Base-by-base conservation (phyloP, 257 asterid species). In the Solanum piurae region DNA sequence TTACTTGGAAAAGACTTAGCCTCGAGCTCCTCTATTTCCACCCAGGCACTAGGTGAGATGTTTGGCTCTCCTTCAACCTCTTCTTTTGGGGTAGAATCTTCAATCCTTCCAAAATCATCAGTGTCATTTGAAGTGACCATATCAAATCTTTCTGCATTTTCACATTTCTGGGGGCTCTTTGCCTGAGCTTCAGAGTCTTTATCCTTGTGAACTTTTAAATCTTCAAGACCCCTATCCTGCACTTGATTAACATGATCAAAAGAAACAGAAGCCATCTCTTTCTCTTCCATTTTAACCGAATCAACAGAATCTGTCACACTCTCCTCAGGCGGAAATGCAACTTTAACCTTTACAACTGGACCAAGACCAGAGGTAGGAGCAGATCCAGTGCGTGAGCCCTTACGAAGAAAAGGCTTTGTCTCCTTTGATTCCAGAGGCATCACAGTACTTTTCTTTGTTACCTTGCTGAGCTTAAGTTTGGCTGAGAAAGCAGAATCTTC, bases 31-130 rank as follows among this genome's bases (percentile, higher is more conserved):
- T 97, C 98, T 83, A 90, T 94, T 92, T 95, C 98, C 90, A 94
- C 98, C 99, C 98, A 97, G 77, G 96, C 99, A 49, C 94, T 88
- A 42, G 98, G 98, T 27, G 99, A 91, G 69, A 97, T 96, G 84
- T 89, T 90, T 83, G 90, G 88, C 89, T 94, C 98, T 88, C 92
- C 98, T 89, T 92, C 98, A 83, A 40, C 92, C 83, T 91, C 91
- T 9, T 46, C 85, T 86, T 89, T 90, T 25, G 89, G 16, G 12
- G 85, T 80, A 80, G 85, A 80, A 29, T 29, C 72, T 83, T 88
- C 85, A 86, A 66, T 55, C 71, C 84, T 83, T 86, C 90, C 83
- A 89, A 80, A 58, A 55, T 46, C 73, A 86, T 87, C 88, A 37
- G 72, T 87, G 55, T 52, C 85, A 27, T 46, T 21, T 14, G 90